Evolutionary conservation across 371 early-diverging fungal genomes (phyloP).

Genomic region (Zancudomyces culisetae): DNA sequence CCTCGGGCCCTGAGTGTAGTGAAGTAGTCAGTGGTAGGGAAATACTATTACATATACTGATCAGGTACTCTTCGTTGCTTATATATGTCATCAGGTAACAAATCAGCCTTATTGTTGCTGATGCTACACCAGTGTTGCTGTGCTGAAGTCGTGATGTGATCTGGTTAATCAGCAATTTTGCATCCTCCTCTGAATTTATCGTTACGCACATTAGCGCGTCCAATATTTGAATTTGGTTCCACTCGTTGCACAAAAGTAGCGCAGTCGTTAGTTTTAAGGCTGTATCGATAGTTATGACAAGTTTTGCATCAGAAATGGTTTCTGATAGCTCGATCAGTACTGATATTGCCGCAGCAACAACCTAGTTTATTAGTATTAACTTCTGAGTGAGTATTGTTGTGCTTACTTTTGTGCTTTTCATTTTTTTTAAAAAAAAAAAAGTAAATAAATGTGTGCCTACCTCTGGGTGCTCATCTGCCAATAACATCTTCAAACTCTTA

Average conservation of each 20-base stretch:
- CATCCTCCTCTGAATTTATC: conserved; percentile 70
- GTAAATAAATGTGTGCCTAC: background rate
- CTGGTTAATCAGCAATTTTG: conserved; percentile 75
- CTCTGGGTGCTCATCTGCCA: conserved; percentile 85
- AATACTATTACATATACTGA: conserved; percentile 54
- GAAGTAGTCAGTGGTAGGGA: conserved; percentile 74
- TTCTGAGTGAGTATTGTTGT: conserved; percentile 17
- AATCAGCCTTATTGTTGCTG: conserved; percentile 71
- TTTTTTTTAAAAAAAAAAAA: no score
- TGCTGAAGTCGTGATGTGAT: conserved; percentile 87
- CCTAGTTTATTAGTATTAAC: conserved; percentile 15
- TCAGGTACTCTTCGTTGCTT: conserved; percentile 42
- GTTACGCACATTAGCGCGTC: conserved; percentile 65
- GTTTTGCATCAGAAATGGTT: conserved; percentile 55
- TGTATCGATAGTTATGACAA: conserved; percentile 55
- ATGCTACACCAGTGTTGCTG: conserved; percentile 88
- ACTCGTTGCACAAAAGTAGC: conserved; percentile 91
- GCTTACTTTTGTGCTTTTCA: background rate
- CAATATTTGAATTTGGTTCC: conserved; percentile 87
- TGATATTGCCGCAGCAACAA: conserved; percentile 89
- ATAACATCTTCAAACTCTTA: conserved; percentile 60
- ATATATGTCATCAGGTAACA: conserved; percentile 83
- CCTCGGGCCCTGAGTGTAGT: conserved; percentile 74
- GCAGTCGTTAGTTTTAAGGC: conserved; percentile 81
- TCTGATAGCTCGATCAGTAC: conserved; percentile 88